Percentiles rank a stretch among this genome's conserved stretches.
Conservation (phyloP, 495 filamentous ascomycete species). For the Neurospora sublineolata region DNA sequence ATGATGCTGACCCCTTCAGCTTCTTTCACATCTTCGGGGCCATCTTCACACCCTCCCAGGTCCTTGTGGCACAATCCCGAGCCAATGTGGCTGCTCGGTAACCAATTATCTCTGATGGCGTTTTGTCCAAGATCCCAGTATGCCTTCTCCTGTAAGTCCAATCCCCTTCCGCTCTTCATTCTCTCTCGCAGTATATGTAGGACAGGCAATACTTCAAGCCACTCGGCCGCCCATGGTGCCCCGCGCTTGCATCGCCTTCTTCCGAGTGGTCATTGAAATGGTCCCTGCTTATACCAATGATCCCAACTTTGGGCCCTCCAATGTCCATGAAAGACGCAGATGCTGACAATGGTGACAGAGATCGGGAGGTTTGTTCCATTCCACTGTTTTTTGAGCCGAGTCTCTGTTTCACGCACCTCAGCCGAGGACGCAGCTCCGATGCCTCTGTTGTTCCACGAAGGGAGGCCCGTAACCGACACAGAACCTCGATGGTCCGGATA, state of each 20-base stretch:
- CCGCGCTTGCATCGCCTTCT: neutral
- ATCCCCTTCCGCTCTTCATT: neutral
- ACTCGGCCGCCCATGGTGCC: neutral
- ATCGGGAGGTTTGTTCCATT: neutral
- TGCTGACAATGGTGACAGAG: neutral
- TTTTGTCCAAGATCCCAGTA: neutral
- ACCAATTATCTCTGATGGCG: neutral
- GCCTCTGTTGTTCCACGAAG: too few relatives aligned
- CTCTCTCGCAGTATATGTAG: neutral
- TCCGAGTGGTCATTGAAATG: neutral
- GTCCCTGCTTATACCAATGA: neutral
- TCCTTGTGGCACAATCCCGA: neutral
- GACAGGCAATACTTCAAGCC: neutral
- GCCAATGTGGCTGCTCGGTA: neutral
- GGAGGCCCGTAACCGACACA: neutral
- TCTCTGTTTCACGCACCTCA: neutral
- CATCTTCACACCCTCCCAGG: neutral
- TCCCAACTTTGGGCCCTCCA: neutral
- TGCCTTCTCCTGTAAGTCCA: neutral
- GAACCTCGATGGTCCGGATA: neutral
- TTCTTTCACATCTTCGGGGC: neutral
- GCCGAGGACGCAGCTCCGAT: too few relatives aligned
- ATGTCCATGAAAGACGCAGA: neutral
- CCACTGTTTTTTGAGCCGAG: neutral
- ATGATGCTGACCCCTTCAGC: neutral